Percentiles rank a stretch among this genome's conserved stretches.
Evolutionary conservation across 306 rosid species (phyloP).

Genomic region (Cucurbita pepo): DNA sequence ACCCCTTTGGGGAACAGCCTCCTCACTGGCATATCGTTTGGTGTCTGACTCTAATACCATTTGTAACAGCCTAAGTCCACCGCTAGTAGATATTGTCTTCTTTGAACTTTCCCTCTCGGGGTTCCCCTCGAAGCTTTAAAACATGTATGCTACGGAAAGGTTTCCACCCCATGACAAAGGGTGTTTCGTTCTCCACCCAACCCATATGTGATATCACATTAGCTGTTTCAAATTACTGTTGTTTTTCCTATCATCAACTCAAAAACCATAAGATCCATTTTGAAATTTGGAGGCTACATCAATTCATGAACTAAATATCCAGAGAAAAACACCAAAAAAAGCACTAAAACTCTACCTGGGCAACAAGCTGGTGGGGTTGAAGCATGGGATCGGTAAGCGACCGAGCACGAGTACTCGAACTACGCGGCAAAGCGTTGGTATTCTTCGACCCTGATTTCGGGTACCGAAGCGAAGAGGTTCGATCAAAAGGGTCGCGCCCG

Average conservation of each 20-base stretch:
- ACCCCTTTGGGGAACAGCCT: no score
- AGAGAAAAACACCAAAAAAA: background rate
- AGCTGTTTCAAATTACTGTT: background rate
- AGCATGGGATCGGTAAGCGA: slow-evolving; percentile 81
- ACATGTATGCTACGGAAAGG: no score
- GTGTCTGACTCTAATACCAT: no score
- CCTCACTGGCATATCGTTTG: no score
- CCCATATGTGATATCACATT: no score
- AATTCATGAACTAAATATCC: background rate
- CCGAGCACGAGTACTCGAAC: slow-evolving; percentile 81
- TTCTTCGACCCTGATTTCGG: slow-evolving; percentile 49
- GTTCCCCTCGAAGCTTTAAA: no score
- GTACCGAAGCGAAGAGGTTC: slow-evolving; percentile 59
- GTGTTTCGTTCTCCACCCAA: no score
- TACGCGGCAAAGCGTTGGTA: slow-evolving; percentile 43
- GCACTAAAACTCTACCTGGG: slow-evolving; percentile 28
- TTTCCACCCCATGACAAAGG: no score
- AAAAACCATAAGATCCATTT: background rate
- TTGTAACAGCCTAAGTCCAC: no score
- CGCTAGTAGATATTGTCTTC: no score
- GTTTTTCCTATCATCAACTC: background rate
- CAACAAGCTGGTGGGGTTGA: slow-evolving; percentile 80
- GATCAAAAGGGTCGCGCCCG: slow-evolving; percentile 50
- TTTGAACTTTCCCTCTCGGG: no score
- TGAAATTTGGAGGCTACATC: background rate